Conservation (phyloP, 2,329 filamentous ascomycete genomes). For the Sphaerulina musiva region DNA sequence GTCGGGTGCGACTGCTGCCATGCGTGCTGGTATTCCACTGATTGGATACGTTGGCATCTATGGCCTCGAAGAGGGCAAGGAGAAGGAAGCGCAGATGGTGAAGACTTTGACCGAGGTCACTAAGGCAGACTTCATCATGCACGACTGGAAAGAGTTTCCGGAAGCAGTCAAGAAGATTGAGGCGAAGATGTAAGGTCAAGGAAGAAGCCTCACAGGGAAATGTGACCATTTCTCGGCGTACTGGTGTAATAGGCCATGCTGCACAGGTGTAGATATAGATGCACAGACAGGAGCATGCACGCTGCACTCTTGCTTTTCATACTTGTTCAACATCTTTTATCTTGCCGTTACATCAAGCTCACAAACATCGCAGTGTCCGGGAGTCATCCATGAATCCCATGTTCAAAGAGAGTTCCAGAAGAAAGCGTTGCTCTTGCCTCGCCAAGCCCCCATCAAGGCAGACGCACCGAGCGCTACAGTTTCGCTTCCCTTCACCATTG, state of each 20-base stretch:
- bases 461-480: not conserved
- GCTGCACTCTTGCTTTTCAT: not conserved
- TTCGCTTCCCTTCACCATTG: too few relatives aligned
- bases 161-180: constrained; percentile 46
- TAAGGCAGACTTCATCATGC: constrained; percentile 45
- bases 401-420: not conserved
- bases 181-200: constrained; percentile 18
- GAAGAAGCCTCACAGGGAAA: not conserved
- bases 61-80: constrained; percentile 58
- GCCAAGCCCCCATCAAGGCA: not conserved
- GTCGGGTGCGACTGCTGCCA: constrained; percentile 71
- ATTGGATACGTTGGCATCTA: constrained; percentile 84
- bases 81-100: constrained; percentile 47
- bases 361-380: not conserved
- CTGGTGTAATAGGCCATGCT: too few relatives aligned
- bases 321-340: not conserved
- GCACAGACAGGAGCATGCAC: not conserved
- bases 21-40: constrained; percentile 69
- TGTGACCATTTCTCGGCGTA: too few relatives aligned
- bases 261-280: not conserved
- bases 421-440: not conserved
- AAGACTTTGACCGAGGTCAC: constrained; percentile 45
- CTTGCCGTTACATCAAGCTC: not conserved
- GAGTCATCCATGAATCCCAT: not conserved
- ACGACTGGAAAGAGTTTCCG: constrained; percentile 48